Percentiles rank a stretch among this genome's conserved stretches.
These are phyloP conservation scores for Pyrenophora seminiperda DNA, from an alignment of 2,329 filamentous ascomycete genomes.

Conservation along the genomic window DNA sequence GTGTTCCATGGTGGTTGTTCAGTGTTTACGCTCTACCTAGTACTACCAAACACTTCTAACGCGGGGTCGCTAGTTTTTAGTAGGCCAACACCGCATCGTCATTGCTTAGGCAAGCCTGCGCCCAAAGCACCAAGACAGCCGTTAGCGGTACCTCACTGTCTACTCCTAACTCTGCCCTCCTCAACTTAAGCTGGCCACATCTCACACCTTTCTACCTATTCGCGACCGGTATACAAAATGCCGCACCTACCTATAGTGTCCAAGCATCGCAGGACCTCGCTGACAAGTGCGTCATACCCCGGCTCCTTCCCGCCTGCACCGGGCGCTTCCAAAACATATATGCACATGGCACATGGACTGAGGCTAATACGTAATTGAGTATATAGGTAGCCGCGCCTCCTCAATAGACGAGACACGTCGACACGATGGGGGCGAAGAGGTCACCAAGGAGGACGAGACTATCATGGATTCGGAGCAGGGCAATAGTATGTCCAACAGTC, in stretches of 20 bases:
- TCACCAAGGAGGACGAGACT: slow-evolving; percentile 67
- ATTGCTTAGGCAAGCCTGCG: slow-evolving; percentile 25
- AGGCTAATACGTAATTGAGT: slow-evolving; percentile 24
- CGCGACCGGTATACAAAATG: slow-evolving; percentile 41
- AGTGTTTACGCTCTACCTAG: slow-evolving; percentile 11
- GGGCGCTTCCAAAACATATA: slow-evolving; percentile 2
- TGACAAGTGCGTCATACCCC: slow-evolving; percentile 36
- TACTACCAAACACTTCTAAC: slow-evolving; percentile 11
- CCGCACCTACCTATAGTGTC: slow-evolving; percentile 32
- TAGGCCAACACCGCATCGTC: slow-evolving; percentile 26
- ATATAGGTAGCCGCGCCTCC: slow-evolving; percentile 50
- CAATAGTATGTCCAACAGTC: slow-evolving; percentile 68
- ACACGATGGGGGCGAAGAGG: slow-evolving; percentile 45
- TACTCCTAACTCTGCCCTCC: slow-evolving; percentile 1
- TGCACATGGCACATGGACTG: background rate
- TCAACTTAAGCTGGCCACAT: background rate
- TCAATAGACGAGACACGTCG: slow-evolving; percentile 47
- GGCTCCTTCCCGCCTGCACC: slow-evolving; percentile 9
- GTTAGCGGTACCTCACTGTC: slow-evolving; percentile 16
- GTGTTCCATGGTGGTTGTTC: background rate
- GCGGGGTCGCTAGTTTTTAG: slow-evolving; percentile 33
- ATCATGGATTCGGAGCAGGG: slow-evolving; percentile 91
- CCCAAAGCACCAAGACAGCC: slow-evolving; percentile 24
- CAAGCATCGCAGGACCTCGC: slow-evolving; percentile 32
- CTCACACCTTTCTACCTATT: background rate